Evolutionary conservation across 1,284 basidiomycete species (phyloP), one percentile per base, ranked within the genome.

Genomic region (Cutaneotrichosporon daszewskae): DNA sequence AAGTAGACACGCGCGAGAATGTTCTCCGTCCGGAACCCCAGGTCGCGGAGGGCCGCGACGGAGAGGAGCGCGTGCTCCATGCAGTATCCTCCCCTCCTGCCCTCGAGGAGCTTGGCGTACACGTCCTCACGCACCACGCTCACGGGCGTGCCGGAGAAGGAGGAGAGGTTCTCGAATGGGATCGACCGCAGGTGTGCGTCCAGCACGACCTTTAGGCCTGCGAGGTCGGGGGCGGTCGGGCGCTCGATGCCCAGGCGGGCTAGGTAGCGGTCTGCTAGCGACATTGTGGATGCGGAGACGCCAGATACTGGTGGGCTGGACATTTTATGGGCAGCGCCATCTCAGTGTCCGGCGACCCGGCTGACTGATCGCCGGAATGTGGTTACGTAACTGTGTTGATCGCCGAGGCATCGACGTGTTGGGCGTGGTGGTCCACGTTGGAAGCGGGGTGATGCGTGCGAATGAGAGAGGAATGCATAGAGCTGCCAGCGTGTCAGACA

Each of bases 41-140:
- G 37, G 19, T 32, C 40, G 7, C 18, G n/a, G 2, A 51, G 41
- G 10, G 44, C 49, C 4, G 37, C n/a, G 18, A 31, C 24, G 8
- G 32, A 33, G 23, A 51, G 20, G 1, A 33, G 25, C 3, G 41
- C 40, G 28, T 51, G 49, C 41, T 51, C 49, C 49, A 51, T 43
- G 49, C 49, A 51, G 41, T 51, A 51, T 0, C 44, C 44, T 3
- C 49, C 49, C 7, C 49, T 40, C 1, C 28, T 11, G 14, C 19
- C 33, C 13, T 40, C 37, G 13, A 46, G 33, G 14, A 51, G 33
- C 37, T 51, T 47, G 13, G 37, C n/a, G 27, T 29, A 43, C 6
- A 34, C 19, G 1, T 20, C 40, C 7, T 43, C 44, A 4, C 37
- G 24, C 1, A 37, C 35, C 12, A 51, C 8, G 34, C 19, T 28